Conservation (phyloP, 345 rosid genomes). For the Populus ilicifolia region DNA sequence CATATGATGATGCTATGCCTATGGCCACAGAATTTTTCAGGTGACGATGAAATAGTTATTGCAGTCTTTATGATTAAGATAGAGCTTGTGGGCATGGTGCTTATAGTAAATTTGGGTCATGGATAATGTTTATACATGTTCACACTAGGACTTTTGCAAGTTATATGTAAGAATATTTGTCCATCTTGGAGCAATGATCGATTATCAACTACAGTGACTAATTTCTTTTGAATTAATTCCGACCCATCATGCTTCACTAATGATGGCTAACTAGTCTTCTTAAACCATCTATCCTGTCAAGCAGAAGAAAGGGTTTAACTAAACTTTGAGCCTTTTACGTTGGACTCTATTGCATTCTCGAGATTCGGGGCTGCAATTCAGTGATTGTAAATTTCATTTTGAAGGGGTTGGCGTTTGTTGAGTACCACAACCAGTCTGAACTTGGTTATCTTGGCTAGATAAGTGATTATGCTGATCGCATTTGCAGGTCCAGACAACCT, state of each 20-base stretch:
- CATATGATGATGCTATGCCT: slow-evolving; percentile 55
- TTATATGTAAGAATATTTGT: neutral
- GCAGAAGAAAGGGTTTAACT: neutral
- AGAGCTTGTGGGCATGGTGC: neutral
- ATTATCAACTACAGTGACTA: neutral
- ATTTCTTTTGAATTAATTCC: neutral
- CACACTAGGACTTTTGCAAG: neutral
- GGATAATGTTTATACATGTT: neutral
- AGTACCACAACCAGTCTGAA: neutral
- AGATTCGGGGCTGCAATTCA: neutral
- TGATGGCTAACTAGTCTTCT: neutral
- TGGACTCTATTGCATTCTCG: neutral
- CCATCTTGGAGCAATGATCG: neutral
- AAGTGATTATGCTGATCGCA: neutral
- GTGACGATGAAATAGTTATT: slow-evolving; percentile 16
- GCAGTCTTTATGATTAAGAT: neutral
- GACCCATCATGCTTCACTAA: neutral
- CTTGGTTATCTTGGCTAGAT: neutral
- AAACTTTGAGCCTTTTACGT: neutral
- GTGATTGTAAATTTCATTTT: neutral
- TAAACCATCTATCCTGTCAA: neutral
- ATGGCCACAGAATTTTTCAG: slow-evolving; percentile 52
- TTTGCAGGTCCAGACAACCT: neutral
- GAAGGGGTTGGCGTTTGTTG: neutral
- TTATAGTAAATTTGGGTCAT: neutral